Evolutionary conservation across 768 basidiomycete genomes (phyloP).

Genomic region (Saitozyma podzolica): DNA sequence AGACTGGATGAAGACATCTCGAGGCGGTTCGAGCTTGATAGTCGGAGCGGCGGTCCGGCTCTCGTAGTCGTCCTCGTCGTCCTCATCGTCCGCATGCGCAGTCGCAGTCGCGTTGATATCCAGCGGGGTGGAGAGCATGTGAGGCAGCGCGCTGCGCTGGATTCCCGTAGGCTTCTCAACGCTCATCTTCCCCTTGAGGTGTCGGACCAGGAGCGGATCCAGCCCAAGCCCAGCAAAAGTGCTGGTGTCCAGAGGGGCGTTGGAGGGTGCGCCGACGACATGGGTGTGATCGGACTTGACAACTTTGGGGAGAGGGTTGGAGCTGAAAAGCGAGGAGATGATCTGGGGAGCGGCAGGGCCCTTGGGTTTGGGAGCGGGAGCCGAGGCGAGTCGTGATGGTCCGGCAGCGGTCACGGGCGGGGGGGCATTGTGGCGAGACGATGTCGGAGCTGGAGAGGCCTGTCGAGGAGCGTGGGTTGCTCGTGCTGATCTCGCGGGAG

Average conservation of each 20-base stretch:
- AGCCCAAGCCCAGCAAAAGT: conserved; percentile 81
- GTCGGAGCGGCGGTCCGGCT: conserved; percentile 16
- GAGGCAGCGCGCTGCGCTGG: conserved; percentile 69
- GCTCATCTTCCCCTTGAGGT: conserved; percentile 74
- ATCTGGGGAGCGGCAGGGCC: conserved; percentile 52
- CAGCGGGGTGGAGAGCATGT: conserved; percentile 58
- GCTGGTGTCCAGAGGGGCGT: conserved; percentile 58
- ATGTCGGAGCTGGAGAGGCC: conserved; percentile 41
- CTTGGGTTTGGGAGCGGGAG: conserved; percentile 16
- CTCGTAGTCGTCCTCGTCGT: conserved; percentile 14
- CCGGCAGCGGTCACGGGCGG: conserved; percentile 11
- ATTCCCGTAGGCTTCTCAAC: conserved; percentile 86
- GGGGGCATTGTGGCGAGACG: not conserved
- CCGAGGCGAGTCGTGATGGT: conserved; percentile 16
- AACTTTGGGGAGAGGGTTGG: conserved; percentile 60
- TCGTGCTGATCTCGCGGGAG: conserved; percentile 37
- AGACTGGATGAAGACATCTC: conserved; percentile 90
- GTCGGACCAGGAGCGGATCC: conserved; percentile 72
- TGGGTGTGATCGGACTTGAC: conserved; percentile 2
- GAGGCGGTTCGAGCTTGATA: conserved; percentile 39
- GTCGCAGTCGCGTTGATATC: conserved; percentile 17
- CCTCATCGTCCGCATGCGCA: conserved; percentile 11
- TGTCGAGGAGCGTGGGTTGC: not conserved
- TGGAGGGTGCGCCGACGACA: conserved; percentile 39
- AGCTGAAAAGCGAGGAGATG: conserved; percentile 87